Percentiles rank a stretch among this genome's conserved stretches.
Conservation (phyloP, 2,329 filamentous ascomycete genomes). For the Diplodia scrobiculata region DNA sequence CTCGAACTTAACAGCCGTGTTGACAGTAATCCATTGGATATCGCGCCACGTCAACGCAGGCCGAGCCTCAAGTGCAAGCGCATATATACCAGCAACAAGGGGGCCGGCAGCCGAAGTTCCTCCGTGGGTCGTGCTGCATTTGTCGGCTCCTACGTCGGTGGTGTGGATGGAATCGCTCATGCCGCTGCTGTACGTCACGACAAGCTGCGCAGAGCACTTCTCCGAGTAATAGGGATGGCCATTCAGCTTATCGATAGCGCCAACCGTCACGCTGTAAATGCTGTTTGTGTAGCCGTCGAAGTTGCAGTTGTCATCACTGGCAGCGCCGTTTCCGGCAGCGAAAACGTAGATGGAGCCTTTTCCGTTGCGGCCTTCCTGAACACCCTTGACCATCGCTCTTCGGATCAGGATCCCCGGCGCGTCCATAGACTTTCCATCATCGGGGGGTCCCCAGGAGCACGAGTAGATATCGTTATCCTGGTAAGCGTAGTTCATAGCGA, state of each 20-base stretch:
- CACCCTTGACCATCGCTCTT: constrained; percentile 85
- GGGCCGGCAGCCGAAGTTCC: constrained; percentile 95
- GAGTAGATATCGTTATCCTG: constrained; percentile 96
- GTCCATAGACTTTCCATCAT: constrained; percentile 93
- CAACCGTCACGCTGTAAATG: constrained; percentile 97
- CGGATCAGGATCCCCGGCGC: constrained; percentile 85
- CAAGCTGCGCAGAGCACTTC: constrained; percentile 89
- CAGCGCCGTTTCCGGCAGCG: constrained; percentile 90
- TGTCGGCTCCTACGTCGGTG: constrained; percentile 83
- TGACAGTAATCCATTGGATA: constrained; percentile 84
- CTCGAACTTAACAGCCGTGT: constrained; percentile 81
- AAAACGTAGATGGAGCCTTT: constrained; percentile 94
- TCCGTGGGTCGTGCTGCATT: constrained; percentile 80
- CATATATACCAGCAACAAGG: constrained; percentile 87
- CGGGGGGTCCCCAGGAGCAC: constrained; percentile 96
- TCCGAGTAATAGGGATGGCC: constrained; percentile 96
- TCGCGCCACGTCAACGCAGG: constrained; percentile 92
- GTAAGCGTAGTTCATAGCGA: constrained; percentile 88
- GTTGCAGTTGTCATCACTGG: constrained; percentile 91
- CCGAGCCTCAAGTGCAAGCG: constrained; percentile 79
- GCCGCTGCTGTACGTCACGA: constrained; percentile 95
- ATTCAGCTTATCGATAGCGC: constrained; percentile 84
- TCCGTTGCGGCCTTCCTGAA: constrained; percentile 82
- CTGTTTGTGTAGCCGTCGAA: constrained; percentile 99
- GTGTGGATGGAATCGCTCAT: constrained; percentile 89